Base-by-base conservation (phyloP, 345 rosid species). In the Hibiscus tridactylites region DNA sequence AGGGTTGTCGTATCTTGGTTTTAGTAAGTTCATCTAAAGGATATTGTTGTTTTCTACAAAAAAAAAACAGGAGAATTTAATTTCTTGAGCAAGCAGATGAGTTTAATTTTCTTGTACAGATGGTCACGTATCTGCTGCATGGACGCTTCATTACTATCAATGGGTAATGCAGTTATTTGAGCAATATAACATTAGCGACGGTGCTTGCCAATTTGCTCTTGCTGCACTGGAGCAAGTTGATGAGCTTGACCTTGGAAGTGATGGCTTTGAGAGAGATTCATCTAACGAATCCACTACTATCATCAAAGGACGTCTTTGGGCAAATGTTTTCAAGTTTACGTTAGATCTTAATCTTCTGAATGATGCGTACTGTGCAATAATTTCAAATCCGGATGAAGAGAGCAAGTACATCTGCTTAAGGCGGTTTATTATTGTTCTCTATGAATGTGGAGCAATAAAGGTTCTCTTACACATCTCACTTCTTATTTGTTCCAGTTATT, bases 201-300 rank as follows among this genome's bases (percentile, higher is more conserved):
- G 97, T 77, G 96, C 99, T 82, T 88, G 85, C 75, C 97, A 89
- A 81, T 95, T 95, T 90, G 96, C 97, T 60, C 91, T 88, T 75
- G 97, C 97, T 63, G 97, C 97, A 75, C 91, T 95, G 76, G 99
- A 95, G 88, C 97, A 92, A 85, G 97, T 95, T 73, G 97, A 95
- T 69, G 97, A 91, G 82, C 79, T 83, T 67, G 69, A 67, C 68
- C 78, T 62, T 77, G 65, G 77, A 77, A 81, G 77, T 64, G 84
- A 79, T 76, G 57, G 74, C 47, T 13, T 28, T 56, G 76, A 58
- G 72, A 76, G 74, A 75, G 84, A 83, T 73, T 61, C 77, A 66
- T 63, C 71, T 62, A 77, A 65, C 76, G 93, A 88, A 84, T 80
- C 88, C 71, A 82, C 86, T 64, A 75, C 81, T 50, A 52, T 80